These are phyloP conservation scores for Sphaceloma murrayae DNA, from an alignment of 2,329 filamentous ascomycete genomes.

Conservation along the genomic window DNA sequence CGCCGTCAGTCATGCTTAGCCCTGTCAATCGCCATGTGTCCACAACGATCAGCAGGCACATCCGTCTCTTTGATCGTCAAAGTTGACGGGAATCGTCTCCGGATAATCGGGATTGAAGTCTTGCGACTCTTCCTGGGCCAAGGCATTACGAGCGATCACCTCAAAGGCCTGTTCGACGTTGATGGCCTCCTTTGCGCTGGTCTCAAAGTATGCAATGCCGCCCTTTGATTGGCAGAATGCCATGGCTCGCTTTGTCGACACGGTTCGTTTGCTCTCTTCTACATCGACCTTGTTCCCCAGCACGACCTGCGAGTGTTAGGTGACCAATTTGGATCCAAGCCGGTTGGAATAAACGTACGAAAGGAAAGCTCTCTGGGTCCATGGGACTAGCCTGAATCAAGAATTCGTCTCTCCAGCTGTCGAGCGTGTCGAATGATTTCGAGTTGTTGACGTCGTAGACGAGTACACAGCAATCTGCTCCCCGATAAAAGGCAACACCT, in stretches of 20 bases:
- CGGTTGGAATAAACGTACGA: slow-evolving; percentile 54
- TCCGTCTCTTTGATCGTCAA: slow-evolving; percentile 84
- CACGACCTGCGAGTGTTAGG: slow-evolving; percentile 67
- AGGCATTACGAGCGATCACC: slow-evolving; percentile 89
- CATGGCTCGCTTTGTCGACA: slow-evolving; percentile 88
- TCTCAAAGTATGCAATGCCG: slow-evolving; percentile 97
- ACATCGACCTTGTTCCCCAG: slow-evolving; percentile 99
- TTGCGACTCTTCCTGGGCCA: slow-evolving; percentile 94
- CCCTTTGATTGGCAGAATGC: slow-evolving; percentile 97
- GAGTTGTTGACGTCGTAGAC: slow-evolving; percentile 99
- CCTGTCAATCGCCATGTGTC: not conserved
- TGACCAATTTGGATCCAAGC: slow-evolving; percentile 19
- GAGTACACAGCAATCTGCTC: slow-evolving; percentile 93
- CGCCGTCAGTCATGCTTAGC: slow-evolving; percentile 12
- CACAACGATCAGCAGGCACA: slow-evolving; percentile 62
- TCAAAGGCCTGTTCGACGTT: slow-evolving; percentile 87
- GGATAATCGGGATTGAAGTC: slow-evolving; percentile 97
- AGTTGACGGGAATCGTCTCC: slow-evolving; percentile 95
- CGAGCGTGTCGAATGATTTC: slow-evolving; percentile 96
- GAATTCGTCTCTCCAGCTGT: slow-evolving; percentile 98
- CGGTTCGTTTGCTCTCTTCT: slow-evolving; percentile 92
- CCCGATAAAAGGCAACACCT: slow-evolving; percentile 93
- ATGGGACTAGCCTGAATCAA: slow-evolving; percentile 93
- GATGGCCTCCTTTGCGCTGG: slow-evolving; percentile 95
- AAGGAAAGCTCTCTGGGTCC: slow-evolving; percentile 95